Conservation (phyloP, 208 protist genomes). For the Leishmania mexicana region DNA sequence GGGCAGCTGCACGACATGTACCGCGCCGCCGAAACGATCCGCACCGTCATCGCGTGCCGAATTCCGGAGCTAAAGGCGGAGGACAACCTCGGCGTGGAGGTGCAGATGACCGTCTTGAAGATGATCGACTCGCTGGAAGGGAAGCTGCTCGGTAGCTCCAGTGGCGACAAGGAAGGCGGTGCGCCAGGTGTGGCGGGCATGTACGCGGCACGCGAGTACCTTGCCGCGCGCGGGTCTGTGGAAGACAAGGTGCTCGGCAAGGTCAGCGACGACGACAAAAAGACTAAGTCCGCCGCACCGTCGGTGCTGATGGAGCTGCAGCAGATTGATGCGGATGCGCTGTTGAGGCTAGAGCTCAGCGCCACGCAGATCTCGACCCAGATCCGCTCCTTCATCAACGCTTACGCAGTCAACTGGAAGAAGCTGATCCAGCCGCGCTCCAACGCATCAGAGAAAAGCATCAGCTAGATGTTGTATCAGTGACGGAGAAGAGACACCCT, state of each 20-base stretch:
- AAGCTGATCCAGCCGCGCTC: slow-evolving; percentile 86
- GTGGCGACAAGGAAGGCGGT: slow-evolving; percentile 49
- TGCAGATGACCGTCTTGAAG: slow-evolving; percentile 74
- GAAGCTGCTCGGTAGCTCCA: slow-evolving; percentile 33
- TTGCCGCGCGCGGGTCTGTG: slow-evolving; percentile 47
- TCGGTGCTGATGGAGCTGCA: slow-evolving; percentile 64
- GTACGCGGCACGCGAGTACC: slow-evolving; percentile 59
- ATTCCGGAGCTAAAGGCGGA: slow-evolving; percentile 86
- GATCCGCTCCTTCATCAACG: slow-evolving; percentile 73
- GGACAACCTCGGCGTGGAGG: slow-evolving; percentile 85
- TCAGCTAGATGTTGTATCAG: slow-evolving; percentile 41
- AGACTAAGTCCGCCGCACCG: slow-evolving; percentile 45
- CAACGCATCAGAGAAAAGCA: slow-evolving; percentile 46
- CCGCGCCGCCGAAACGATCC: slow-evolving; percentile 51
- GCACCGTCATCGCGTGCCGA: slow-evolving; percentile 70
- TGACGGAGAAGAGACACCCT: not conserved
- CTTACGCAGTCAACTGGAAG: slow-evolving; percentile 85
- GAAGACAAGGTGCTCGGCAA: slow-evolving; percentile 79
- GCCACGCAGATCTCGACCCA: slow-evolving; percentile 50
- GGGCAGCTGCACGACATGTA: slow-evolving; percentile 43
- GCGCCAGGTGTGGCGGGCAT: slow-evolving; percentile 33
- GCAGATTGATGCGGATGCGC: slow-evolving; percentile 64
- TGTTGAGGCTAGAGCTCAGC: slow-evolving; percentile 66
- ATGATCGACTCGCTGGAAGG: slow-evolving; percentile 63
- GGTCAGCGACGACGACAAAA: slow-evolving; percentile 27